Evolutionary conservation across 768 basidiomycete species (phyloP).

Genomic region (Tulasnella sp.): DNA sequence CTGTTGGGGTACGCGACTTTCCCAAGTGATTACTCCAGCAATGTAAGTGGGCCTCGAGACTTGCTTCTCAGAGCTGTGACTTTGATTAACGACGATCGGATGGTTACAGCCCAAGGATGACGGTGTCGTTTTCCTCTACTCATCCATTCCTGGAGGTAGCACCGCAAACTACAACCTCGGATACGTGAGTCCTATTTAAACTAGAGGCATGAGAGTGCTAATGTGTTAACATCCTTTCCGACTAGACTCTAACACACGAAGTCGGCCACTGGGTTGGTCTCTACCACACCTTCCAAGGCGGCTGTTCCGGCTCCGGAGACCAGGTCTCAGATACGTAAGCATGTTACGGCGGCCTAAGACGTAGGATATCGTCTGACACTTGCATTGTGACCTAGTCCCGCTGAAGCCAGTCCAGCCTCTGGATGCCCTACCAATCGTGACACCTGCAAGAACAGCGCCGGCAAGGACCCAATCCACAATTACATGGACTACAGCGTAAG

Average conservation of each 20-base stretch:
- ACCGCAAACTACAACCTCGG: constrained; percentile 32
- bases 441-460: constrained; percentile 41
- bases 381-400: constrained; percentile 34
- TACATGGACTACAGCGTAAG: constrained; percentile 38
- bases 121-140: constrained; percentile 47
- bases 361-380: background rate
- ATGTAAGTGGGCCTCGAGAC: background rate
- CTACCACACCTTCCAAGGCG: constrained; percentile 50
- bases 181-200: background rate
- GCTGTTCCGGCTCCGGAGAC: constrained; percentile 39
- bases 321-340: constrained; percentile 38
- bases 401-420: constrained; percentile 41
- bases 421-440: constrained; percentile 48
- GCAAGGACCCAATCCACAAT: constrained; percentile 38
- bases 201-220: background rate
- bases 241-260: constrained; percentile 48
- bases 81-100: background rate
- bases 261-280: constrained; percentile 49
- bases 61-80: too few species aligned
- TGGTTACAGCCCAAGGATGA: constrained; percentile 42
- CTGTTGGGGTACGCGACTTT: constrained; percentile 49
- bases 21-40: constrained; percentile 40
- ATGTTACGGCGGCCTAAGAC: constrained; percentile 38
- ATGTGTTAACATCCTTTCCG: background rate
- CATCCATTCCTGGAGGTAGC: constrained; percentile 44